Conservation (phyloP, 2,329 filamentous ascomycete genomes). For the Xylariales sp. region DNA sequence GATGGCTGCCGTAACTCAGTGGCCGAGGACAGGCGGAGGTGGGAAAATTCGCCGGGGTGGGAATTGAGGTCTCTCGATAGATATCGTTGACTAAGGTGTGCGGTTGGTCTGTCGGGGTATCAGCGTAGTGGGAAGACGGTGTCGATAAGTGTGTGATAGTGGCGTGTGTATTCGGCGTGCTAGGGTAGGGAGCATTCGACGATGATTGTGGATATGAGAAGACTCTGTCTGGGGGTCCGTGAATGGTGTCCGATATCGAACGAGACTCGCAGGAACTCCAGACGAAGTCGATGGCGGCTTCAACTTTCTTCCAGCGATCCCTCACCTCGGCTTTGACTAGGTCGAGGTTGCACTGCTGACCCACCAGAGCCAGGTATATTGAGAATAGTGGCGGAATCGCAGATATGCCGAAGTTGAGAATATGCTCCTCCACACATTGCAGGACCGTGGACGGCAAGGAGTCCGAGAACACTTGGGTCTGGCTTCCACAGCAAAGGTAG, state of each 20-base stretch:
- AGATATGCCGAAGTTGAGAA: constrained; percentile 15
- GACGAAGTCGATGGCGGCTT: constrained; percentile 12
- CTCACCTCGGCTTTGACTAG: constrained; percentile 10
- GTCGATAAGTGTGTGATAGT: constrained; percentile 3
- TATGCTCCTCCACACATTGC: constrained; percentile 15
- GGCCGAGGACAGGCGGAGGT: not conserved
- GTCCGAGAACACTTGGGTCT: constrained; percentile 8
- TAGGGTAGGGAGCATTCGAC: not conserved
- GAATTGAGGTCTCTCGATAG: not conserved
- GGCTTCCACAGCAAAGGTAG: constrained; percentile 12
- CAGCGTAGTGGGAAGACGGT: constrained; percentile 5
- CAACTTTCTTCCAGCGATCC: constrained; percentile 12
- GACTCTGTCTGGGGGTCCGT: not conserved
- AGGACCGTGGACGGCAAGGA: constrained; percentile 10
- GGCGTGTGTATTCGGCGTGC: not conserved
- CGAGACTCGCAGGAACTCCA: constrained; percentile 9
- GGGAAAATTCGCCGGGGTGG: not conserved
- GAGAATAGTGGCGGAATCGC: constrained; percentile 15
- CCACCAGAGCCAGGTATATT: constrained; percentile 14
- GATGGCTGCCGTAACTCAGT: not conserved
- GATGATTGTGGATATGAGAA: not conserved
- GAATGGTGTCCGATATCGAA: not conserved
- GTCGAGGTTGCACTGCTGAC: constrained; percentile 9
- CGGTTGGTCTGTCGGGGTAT: constrained; percentile 1
- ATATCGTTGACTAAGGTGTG: not conserved